A percentile compares a stretch with the other conserved stretches of the same genome.
Evolutionary conservation across 169 alveolate genomes (phyloP).

Genomic region (Cryptosporidium meleagridis): DNA sequence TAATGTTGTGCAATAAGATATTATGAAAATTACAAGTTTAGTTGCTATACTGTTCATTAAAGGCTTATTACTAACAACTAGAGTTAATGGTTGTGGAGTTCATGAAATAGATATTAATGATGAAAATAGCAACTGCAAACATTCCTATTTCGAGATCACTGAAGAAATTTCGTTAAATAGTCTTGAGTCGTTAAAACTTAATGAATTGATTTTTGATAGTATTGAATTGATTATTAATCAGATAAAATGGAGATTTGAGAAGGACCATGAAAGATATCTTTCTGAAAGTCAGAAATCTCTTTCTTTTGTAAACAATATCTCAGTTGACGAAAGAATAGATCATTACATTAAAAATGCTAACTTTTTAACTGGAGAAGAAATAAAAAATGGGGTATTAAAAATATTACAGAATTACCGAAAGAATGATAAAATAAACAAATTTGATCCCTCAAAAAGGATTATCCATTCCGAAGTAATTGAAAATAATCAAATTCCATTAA

Average conservation of each 20-base stretch:
- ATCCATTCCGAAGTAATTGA: slow-evolving; percentile 37
- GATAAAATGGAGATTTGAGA: neutral
- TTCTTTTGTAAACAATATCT: neutral
- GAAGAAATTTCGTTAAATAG: neutral
- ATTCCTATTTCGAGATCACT: neutral
- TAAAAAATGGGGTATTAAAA: slow-evolving; percentile 12
- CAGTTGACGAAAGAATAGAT: slow-evolving; percentile 40
- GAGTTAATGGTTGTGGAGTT: slow-evolving; percentile 1
- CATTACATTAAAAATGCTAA: slow-evolving; percentile 13
- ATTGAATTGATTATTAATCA: neutral
- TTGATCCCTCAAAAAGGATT: neutral
- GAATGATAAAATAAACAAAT: neutral
- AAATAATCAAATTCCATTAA: neutral
- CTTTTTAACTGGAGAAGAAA: slow-evolving; percentile 29
- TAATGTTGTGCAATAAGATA: neutral
- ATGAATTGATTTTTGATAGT: slow-evolving; percentile 3
- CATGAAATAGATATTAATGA: slow-evolving; percentile 3
- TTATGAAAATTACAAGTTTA: slow-evolving; percentile 9
- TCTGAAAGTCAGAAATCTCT: slow-evolving; percentile 10
- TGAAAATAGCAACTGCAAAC: neutral
- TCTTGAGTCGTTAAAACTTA: neutral
- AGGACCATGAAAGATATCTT: slow-evolving; percentile 9
- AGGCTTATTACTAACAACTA: slow-evolving; percentile 1
- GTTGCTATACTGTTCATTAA: neutral
- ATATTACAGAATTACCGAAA: slow-evolving; percentile 27